Evolutionary conservation across 208 protist genomes (phyloP).

Genomic region (Trypanosoma theileri): DNA sequence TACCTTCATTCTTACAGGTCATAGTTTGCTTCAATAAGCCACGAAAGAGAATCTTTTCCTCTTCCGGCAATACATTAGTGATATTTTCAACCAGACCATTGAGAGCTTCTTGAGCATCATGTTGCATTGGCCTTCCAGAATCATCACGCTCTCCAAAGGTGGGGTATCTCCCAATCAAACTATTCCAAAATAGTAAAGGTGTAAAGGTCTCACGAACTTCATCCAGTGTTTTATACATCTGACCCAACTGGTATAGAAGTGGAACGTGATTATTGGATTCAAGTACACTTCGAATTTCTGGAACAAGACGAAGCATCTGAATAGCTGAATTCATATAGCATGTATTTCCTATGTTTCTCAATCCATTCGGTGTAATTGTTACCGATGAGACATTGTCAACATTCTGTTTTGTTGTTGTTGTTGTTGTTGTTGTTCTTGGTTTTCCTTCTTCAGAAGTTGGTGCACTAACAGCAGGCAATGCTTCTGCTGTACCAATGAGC

Average conservation of each 20-base stretch:
- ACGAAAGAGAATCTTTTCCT: conserved; percentile 48
- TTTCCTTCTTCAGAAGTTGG: conserved; percentile 9
- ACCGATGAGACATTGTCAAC: conserved; percentile 22
- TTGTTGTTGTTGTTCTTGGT: conserved; percentile 18
- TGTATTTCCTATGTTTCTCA: conserved; percentile 86
- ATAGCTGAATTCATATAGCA: conserved; percentile 90
- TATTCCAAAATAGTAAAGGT: conserved; percentile 54
- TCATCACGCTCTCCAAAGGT: conserved; percentile 72
- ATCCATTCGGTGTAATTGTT: conserved; percentile 36
- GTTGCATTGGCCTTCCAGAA: conserved; percentile 73
- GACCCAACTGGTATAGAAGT: conserved; percentile 36
- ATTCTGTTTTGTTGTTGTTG: conserved; percentile 13
- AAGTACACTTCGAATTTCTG: conserved; percentile 57
- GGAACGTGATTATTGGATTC: conserved; percentile 35
- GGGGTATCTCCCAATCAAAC: conserved; percentile 44
- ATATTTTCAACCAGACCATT: conserved; percentile 55
- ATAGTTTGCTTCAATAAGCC: conserved; percentile 52
- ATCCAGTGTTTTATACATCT: conserved; percentile 51
- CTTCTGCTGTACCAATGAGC: conserved; percentile 73
- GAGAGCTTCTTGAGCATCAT: conserved; percentile 82
- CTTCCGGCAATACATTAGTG: conserved; percentile 29
- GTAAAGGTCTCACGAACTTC: conserved; percentile 30
- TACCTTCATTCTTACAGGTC: conserved; percentile 50
- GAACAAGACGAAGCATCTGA: conserved; percentile 79
- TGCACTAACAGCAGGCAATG: conserved; percentile 18